Evolutionary conservation across 352 stramenopile genomes (phyloP).

Genomic region (Pythium guiyangense): DNA sequence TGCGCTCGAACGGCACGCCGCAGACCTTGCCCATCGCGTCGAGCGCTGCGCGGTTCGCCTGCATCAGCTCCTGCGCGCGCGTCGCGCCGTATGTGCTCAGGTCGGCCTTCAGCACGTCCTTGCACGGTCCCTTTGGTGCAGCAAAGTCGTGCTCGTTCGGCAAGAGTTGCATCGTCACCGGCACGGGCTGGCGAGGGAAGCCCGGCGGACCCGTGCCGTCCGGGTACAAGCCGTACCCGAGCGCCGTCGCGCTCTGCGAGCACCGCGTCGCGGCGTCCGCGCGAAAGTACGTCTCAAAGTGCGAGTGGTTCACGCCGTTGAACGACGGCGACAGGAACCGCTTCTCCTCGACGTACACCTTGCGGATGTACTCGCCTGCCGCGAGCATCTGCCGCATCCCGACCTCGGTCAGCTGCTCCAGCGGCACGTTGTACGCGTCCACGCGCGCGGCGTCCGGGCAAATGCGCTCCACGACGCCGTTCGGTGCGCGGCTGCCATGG

Average conservation of each 20-base stretch:
- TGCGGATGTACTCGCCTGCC: too few relatives aligned
- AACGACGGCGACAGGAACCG: too few relatives aligned
- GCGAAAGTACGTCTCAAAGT: too few relatives aligned
- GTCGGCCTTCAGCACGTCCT: constrained; percentile 40
- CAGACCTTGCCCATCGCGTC: constrained; percentile 50
- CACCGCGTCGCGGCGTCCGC: too few relatives aligned
- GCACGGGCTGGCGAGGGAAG: constrained; percentile 68
- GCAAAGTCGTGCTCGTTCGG: constrained; percentile 84
- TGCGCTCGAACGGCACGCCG: constrained; percentile 49
- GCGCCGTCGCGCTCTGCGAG: constrained; percentile 66
- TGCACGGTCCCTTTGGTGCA: constrained; percentile 73
- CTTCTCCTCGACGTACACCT: too few relatives aligned
- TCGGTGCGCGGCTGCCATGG: constrained; percentile 76
- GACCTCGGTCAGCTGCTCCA: too few relatives aligned
- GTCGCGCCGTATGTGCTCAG: constrained; percentile 49
- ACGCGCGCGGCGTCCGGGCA: too few relatives aligned
- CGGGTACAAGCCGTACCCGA: constrained; percentile 78
- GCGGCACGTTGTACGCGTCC: too few relatives aligned
- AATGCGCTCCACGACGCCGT: too few relatives aligned
- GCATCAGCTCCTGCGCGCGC: constrained; percentile 52
- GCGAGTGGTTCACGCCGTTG: too few relatives aligned
- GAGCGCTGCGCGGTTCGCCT: constrained; percentile 49
- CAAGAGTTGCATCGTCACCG: constrained; percentile 82
- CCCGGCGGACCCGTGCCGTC: constrained; percentile 65
- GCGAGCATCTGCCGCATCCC: too few relatives aligned